These are phyloP conservation scores for Angomonas deanei DNA, from an alignment of 208 protist species.

Conservation along the genomic window DNA sequence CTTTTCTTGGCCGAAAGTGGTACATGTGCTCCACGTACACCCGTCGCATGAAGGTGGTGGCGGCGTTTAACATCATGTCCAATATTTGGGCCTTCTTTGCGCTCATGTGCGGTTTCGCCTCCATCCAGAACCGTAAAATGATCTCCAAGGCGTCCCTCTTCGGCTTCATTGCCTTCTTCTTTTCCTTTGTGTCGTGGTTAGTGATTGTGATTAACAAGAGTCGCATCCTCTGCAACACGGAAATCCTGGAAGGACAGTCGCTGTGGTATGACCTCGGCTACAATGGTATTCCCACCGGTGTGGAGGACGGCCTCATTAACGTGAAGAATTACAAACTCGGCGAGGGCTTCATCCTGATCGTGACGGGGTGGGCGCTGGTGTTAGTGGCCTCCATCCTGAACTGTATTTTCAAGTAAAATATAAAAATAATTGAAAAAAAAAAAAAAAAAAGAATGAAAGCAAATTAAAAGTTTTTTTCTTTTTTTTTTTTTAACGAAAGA, in stretches of 20 bases:
- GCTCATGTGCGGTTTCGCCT: conserved; percentile 20
- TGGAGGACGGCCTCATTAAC: conserved; percentile 24
- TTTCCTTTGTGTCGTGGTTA: conserved; percentile 27
- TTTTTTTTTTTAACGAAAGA: no score
- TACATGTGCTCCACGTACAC: conserved; percentile 42
- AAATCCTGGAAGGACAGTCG: conserved; percentile 17
- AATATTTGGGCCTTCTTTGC: conserved; percentile 39
- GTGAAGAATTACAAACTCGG: conserved; percentile 27
- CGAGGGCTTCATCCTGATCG: conserved; percentile 30
- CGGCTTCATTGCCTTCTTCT: conserved; percentile 22
- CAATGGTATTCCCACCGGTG: conserved; percentile 42
- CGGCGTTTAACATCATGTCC: conserved; percentile 37
- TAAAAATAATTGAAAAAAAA: background rate
- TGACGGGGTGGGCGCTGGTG: conserved; percentile 23
- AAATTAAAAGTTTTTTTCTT: background rate
- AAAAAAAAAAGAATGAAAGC: background rate
- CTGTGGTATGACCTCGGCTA: conserved; percentile 31
- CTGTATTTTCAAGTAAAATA: conserved; percentile 16
- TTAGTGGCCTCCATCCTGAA: conserved; percentile 22
- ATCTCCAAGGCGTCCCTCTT: conserved; percentile 10
- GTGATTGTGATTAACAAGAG: conserved; percentile 18
- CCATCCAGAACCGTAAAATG: conserved; percentile 22
- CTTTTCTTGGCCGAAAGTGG: conserved; percentile 28
- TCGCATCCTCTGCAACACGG: conserved; percentile 23
- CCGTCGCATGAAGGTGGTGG: conserved; percentile 39